These are phyloP conservation scores for Craspedostauros australis DNA, from an alignment of 108 stramenopile genomes.

Conservation along the genomic window DNA sequence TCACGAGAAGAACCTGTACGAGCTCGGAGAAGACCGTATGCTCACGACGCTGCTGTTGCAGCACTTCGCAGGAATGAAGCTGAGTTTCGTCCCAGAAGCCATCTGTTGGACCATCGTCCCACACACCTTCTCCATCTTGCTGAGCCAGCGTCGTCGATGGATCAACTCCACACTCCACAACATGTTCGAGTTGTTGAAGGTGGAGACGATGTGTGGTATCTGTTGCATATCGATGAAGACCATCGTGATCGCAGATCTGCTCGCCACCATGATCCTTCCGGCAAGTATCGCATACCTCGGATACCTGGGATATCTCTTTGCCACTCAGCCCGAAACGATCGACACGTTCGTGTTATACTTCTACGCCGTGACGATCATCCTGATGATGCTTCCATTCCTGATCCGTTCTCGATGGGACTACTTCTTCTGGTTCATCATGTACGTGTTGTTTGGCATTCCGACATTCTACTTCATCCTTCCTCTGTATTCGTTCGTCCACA, in stretches of 20 bases:
- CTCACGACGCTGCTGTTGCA: constrained; percentile 57
- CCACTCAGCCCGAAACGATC: background rate
- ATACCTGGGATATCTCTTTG: background rate
- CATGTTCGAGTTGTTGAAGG: constrained; percentile 54
- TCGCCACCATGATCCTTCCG: constrained; percentile 54
- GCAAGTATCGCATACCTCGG: constrained; percentile 37
- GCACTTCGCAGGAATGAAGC: constrained; percentile 40
- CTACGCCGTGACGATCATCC: constrained; percentile 34
- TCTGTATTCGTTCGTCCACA: too few relatives aligned
- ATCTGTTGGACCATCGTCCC: constrained; percentile 58
- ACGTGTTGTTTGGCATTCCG: constrained; percentile 45
- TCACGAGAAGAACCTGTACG: constrained; percentile 56
- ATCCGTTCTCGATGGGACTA: too few relatives aligned
- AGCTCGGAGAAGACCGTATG: constrained; percentile 62
- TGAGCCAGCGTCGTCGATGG: constrained; percentile 58
- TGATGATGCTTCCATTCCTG: constrained; percentile 2
- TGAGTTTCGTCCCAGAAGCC: constrained; percentile 49
- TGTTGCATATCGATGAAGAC: constrained; percentile 58
- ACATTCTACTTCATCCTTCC: too few relatives aligned
- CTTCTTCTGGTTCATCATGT: too few relatives aligned
- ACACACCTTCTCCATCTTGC: constrained; percentile 38
- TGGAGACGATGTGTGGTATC: too few relatives aligned
- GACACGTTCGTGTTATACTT: constrained; percentile 32
- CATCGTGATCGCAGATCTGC: constrained; percentile 39
- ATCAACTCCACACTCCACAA: constrained; percentile 60